Base-by-base conservation (phyloP, 345 rosid genomes). In the Dipteronia sinensis region DNA sequence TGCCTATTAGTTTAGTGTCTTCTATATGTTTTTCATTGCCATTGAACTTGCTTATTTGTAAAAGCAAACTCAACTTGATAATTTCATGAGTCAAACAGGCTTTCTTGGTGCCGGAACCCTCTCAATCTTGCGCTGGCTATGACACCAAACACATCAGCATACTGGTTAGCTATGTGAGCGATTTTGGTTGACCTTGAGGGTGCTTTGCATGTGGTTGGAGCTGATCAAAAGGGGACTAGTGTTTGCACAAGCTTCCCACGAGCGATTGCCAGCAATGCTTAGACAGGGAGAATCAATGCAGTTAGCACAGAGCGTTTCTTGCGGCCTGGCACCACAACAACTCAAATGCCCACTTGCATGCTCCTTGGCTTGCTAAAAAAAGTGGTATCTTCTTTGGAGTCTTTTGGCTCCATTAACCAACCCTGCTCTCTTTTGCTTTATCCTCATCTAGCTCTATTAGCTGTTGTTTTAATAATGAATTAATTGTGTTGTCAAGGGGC, bases 351-450 rank as follows among this genome's bases (percentile, higher is more conserved):
- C 77, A 64, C 46, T 69, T 74, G 77, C 74, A 58, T 77, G 61
- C 66, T 74, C 77, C 78, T 23, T 77, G 70, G 44, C 65, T 29
- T 40, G 58, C 72, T 63, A 53, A 40, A 73, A 73, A 73, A 77
- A 71, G 15, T 59, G 74, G 34, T 72, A 77, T 66, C 69, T 42
- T 44, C 56, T 77, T 77, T 80, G 69, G 77, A 75, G 72, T 49
- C 63, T 71, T 74, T 80, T 64, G 75, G 81, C 81, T 80, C 79
- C 77, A 74, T 56, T 77, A 65, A 77, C 67, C 47, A 71, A 38
- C 42, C 7, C 42, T 78, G 71, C 76, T 75, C 55, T 66, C 47
- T 72, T 78, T 75, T 74, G 77, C 79, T 83, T 80, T 74, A 70
- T 71, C 74, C 75, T 34, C 66, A 59, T 74, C 31, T 23, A 12